phyloP scores from a whole-genome alignment of 257 asterid species.

The Eucommia ulmoides region DNA sequence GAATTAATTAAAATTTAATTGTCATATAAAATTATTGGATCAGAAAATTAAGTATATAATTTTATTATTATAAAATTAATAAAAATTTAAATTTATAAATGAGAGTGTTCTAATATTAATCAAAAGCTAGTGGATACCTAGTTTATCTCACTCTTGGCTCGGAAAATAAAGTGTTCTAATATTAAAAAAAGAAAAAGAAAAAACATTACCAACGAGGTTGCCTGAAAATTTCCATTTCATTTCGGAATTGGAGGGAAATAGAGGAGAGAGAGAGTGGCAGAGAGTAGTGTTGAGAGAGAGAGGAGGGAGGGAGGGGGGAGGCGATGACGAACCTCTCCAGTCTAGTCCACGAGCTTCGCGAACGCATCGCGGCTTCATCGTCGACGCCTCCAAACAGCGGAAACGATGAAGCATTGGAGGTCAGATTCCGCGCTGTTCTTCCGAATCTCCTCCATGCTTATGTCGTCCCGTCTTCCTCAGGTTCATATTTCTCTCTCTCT shows the following conservation, averaged over 20 bases:
- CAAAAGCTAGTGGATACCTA: no score
- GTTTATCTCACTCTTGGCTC: no score
- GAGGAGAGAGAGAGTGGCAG: not conserved
- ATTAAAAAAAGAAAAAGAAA: no score
- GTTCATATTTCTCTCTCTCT: conserved; percentile 14
- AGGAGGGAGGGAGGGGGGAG: not conserved
- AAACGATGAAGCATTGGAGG: conserved; percentile 66
- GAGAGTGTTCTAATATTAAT: no score
- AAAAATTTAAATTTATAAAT: no score
- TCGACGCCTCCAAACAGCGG: conserved; percentile 47
- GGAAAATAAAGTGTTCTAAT: no score
- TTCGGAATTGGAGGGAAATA: not conserved
- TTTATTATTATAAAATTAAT: no score
- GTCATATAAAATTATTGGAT: no score
- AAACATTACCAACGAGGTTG: no score
- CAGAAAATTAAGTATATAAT: no score
- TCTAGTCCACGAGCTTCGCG: conserved; percentile 79
- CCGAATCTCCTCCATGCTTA: conserved; percentile 63
- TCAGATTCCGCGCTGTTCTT: conserved; percentile 79
- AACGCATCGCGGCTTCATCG: conserved; percentile 69
- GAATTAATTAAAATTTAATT: no score
- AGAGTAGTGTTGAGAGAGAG: conserved; percentile 1
- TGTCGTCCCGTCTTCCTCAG: conserved; percentile 59
- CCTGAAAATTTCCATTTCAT: no score
- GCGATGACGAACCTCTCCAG: conserved; percentile 66